A percentile compares a stretch with the other conserved stretches of the same genome.
These are phyloP conservation scores for Tetradesmus lagerheimii DNA, from an alignment of 139 green algal species.

Conservation along the genomic window DNA sequence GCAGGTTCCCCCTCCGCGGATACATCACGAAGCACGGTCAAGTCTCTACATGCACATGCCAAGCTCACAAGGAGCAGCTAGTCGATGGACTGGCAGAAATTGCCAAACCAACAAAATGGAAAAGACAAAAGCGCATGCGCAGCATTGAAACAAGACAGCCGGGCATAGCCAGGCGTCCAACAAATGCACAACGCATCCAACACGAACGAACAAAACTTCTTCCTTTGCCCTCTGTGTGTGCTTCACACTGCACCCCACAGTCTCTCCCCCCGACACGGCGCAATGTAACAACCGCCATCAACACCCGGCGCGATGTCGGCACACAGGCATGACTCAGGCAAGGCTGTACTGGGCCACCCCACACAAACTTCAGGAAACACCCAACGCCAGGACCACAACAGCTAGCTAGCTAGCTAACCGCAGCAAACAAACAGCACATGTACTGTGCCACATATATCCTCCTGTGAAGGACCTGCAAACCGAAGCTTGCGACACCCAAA, in stretches of 20 bases:
- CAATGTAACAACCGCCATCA: not conserved
- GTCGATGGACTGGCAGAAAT: not conserved
- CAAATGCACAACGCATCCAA: not conserved
- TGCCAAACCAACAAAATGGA: not conserved
- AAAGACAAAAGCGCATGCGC: not conserved
- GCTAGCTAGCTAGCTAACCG: not conserved
- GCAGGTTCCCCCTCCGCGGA: not conserved
- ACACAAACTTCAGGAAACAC: not conserved
- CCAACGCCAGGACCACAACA: not conserved
- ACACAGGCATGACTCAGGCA: not conserved
- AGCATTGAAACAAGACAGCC: not conserved
- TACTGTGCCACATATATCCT: not conserved
- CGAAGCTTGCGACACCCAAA: not conserved
- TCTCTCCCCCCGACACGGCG: too few species aligned
- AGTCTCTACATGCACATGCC: not conserved
- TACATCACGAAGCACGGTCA: not conserved
- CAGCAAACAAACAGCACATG: not conserved
- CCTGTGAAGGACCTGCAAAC: too few species aligned
- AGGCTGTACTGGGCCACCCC: not conserved
- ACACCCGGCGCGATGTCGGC: not conserved
- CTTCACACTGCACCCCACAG: not conserved
- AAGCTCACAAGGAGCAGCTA: not conserved
- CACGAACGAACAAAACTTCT: not conserved
- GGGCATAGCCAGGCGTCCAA: not conserved
- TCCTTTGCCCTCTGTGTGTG: not conserved